Base-by-base conservation (phyloP, 1,284 basidiomycete genomes). In the Pascua guehoae region DNA sequence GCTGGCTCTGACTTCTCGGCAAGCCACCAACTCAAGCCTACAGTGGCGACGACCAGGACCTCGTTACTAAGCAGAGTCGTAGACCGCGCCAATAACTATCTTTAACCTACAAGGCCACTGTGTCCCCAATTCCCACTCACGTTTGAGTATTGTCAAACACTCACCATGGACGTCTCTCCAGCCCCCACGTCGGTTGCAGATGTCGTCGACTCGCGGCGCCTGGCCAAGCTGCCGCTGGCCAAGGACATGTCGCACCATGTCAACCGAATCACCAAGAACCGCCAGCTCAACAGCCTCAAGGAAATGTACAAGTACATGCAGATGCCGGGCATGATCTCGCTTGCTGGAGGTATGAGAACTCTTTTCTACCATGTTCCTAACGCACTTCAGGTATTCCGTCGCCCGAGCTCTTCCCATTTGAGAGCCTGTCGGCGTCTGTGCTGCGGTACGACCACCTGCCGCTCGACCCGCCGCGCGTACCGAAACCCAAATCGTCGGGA, bases 231-330 rank as follows among this genome's bases (percentile, higher is more conserved):
- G 43, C 75, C 77, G 8, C 66, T 69, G 12, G 72, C 86, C 1
- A 76, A 83, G 56, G 84, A 86, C 70, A 72, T 86, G 49, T 80
- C 79, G 32, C 83, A 85, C 66, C 85, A 86, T 64, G 68, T 87
- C n/a, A 84, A 82, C 17, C 72, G 78, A 15, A 60, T 87, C 39
- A 78, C 86, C 3, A 80, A 79, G 60, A 80, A 82, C 41, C 78
- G 88, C 39, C 56, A 68, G 38, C 63, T 76, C 2, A 87, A 84
- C 46, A 85, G 86, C 2, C 76, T 91, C 55, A 91, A 91, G 63
- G 71, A 74, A 52, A 60, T 77, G 49, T 78, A 77, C 64, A 63
- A 66, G 55, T 78, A 76, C 50, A 58, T 63, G 39, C 44, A 48
- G 1, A 58, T 66, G 12, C 70, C 70, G 7, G 72, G 71, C 38